phyloP scores from a whole-genome alignment of 2,329 filamentous ascomycete genomes.

The Cercospora zeae-maydis region DNA sequence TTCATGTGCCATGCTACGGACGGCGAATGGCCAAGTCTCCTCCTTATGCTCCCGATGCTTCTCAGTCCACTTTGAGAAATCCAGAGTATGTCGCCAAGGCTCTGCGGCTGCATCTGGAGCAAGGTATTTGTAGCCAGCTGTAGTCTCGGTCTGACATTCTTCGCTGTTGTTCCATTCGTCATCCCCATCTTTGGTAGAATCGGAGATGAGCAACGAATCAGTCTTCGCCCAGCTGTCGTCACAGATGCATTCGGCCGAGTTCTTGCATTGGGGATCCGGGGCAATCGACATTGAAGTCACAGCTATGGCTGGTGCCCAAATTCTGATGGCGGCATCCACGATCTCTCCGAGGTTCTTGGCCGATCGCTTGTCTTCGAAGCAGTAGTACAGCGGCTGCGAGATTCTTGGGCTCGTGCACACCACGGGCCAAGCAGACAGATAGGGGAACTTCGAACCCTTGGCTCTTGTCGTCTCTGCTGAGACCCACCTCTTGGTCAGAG shows the following conservation, averaged over 20 bases:
- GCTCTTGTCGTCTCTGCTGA: not conserved
- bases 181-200: constrained; percentile 21
- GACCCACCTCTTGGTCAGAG: not conserved
- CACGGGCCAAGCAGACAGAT: constrained; percentile 19
- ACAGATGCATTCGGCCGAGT: constrained; percentile 10
- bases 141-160: constrained; percentile 16
- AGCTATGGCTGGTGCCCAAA: constrained; percentile 20
- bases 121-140: constrained; percentile 19
- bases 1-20: constrained; percentile 18
- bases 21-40: not conserved
- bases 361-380: constrained; percentile 22
- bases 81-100: constrained; percentile 6
- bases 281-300: constrained; percentile 18
- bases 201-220: constrained; percentile 24
- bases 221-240: not conserved
- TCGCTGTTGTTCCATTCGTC: constrained; percentile 15
- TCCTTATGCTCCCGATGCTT: not conserved
- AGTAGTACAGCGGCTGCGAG: constrained; percentile 23
- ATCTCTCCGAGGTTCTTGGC: constrained; percentile 19
- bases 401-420: constrained; percentile 9
- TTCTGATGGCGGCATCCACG: constrained; percentile 17
- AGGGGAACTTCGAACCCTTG: not conserved
- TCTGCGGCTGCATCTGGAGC: not conserved
- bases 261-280: constrained; percentile 13
- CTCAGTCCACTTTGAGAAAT: constrained; percentile 6